A percentile compares a stretch with the other conserved stretches of the same genome.
phyloP scores from a whole-genome alignment of 352 stramenopile species.

The Detonula confervacea region DNA sequence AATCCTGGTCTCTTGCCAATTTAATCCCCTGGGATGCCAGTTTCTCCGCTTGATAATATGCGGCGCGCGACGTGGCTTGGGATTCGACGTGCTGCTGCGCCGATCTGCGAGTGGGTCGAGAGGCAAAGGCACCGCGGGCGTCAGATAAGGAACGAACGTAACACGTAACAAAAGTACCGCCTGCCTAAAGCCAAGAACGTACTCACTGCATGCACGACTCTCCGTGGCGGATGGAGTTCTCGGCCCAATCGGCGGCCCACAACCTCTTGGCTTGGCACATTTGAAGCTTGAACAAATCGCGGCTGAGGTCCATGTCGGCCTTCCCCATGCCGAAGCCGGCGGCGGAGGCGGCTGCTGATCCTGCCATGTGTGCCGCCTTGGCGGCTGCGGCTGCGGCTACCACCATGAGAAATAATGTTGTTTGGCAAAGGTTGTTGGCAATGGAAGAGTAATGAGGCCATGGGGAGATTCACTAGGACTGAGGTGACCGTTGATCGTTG shows the following conservation, averaged over 20 bases:
- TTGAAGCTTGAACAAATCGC: conserved; percentile 42
- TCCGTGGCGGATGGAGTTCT: conserved; percentile 41
- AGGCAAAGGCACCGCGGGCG: too few relatives aligned
- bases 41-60: conserved; percentile 50
- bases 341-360: too few relatives aligned
- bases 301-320: conserved; percentile 31
- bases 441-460: too few relatives aligned
- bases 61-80: conserved; percentile 27
- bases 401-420: too few relatives aligned
- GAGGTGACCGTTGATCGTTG: too few relatives aligned
- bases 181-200: too few relatives aligned
- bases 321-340: background rate
- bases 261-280: conserved; percentile 54
- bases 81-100: conserved; percentile 41
- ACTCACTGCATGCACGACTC: conserved; percentile 40
- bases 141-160: too few relatives aligned
- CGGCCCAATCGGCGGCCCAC: conserved; percentile 50
- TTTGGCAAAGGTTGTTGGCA: too few relatives aligned
- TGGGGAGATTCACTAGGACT: too few relatives aligned
- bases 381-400: background rate
- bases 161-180: too few relatives aligned
- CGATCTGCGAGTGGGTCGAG: too few relatives aligned
- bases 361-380: background rate
- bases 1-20: conserved; percentile 52
- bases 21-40: conserved; percentile 32